Evolutionary conservation across 331 rosid species (phyloP), one percentile per base, ranked within the genome.

Genomic region (Pyrus hybrid): DNA sequence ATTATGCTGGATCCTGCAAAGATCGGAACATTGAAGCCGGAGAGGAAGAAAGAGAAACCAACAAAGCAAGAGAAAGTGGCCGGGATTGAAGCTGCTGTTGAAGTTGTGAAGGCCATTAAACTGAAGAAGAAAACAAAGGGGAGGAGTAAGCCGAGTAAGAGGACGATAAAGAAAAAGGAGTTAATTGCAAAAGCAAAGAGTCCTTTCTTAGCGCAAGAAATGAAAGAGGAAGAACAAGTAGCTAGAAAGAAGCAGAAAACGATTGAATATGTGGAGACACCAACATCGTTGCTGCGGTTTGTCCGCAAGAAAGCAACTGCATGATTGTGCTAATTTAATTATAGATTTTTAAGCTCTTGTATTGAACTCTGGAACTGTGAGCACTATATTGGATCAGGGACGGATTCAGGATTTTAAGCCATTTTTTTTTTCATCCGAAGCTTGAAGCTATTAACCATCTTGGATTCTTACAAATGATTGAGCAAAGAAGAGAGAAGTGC

Each of bases 121-220:
- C 70, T 85, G 75, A 93, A 90, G 88, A 91, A 87, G 21, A 93
- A 93, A 81, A 88, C 97, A 18, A 93, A 93, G 83, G 98, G 98
- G 66, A 85, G 96, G 82, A 93, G 79, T 75, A 91, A 93, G 77
- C 83, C 96, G 0, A 88, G 88, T 70, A 93, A 86, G 81, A 77
- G 6, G 86, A 13, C 49, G 25, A 85, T 79, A 76, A 93, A 90
- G 88, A 91, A 78, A 76, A 85, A 84, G 76, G 96, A 82, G 6
- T 76, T 85, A 9, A 16, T 93, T 67, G 86, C 79, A 14, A 86
- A 51, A 72, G 93, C 86, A 57, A 93, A 88, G 86, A 90, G 93
- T 70, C 96, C 96, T 67, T 91, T 77, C 88, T 53, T 90, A 80
- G 91, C 90, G 75, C 82, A 88, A 58, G 83, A 89, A 22, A 79